phyloP scores from a whole-genome alignment of 1,284 basidiomycete genomes.

The Rhodotorula sp. region DNA sequence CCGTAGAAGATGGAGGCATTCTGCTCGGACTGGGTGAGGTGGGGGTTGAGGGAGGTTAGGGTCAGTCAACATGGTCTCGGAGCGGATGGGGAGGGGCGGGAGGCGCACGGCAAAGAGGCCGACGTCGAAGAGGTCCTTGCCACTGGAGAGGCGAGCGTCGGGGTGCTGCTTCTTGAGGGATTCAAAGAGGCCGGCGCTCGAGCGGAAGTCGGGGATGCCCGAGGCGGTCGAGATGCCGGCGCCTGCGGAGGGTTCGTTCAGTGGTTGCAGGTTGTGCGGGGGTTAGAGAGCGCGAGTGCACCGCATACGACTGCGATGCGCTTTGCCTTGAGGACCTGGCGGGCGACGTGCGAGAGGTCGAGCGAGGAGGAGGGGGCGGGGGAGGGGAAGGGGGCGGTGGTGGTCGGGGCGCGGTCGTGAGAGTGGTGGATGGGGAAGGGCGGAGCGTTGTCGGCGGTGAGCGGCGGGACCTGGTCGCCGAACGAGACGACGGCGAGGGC shows the following conservation, averaged over 20 bases:
- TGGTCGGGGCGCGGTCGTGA: neutral
- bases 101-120: slow-evolving; percentile 78
- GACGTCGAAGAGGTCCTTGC: slow-evolving; percentile 89
- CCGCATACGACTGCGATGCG: slow-evolving; percentile 83
- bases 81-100: neutral
- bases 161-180: slow-evolving; percentile 74
- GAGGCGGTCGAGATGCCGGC: slow-evolving; percentile 89
- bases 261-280: neutral
- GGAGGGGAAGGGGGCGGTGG: neutral
- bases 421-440: neutral
- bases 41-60: neutral
- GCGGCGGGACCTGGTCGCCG: neutral
- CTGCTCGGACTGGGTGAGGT: slow-evolving; percentile 61
- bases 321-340: slow-evolving; percentile 69
- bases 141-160: slow-evolving; percentile 67
- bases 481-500: neutral
- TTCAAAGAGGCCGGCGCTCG: slow-evolving; percentile 77
- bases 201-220: slow-evolving; percentile 91
- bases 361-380: neutral
- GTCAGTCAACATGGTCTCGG: slow-evolving; percentile 41
- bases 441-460: neutral
- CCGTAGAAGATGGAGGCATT: slow-evolving; percentile 79
- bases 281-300: slow-evolving; percentile 52
- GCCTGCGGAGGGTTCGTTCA: slow-evolving; percentile 54
- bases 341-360: slow-evolving; percentile 24